Conservation (phyloP, 352 stramenopile genomes). For the Phytophthora tentaculata region DNA sequence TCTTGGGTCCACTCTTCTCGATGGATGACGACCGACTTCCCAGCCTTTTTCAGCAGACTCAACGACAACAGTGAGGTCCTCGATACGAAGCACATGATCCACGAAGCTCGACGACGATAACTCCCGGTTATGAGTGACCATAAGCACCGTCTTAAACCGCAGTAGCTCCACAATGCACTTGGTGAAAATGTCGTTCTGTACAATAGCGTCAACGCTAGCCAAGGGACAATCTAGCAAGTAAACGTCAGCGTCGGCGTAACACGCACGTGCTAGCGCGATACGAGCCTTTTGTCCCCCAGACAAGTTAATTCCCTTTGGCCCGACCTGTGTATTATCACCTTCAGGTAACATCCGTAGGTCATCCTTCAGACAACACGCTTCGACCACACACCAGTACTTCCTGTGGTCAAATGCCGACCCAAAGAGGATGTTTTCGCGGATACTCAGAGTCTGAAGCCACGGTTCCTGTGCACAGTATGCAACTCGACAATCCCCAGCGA, state of each 20-base stretch:
- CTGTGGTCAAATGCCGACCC: constrained; percentile 71
- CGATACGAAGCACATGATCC: constrained; percentile 45
- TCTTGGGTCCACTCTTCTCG: constrained; percentile 30
- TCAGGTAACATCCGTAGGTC: constrained; percentile 53
- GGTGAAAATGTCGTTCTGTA: constrained; percentile 64
- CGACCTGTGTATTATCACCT: constrained; percentile 60
- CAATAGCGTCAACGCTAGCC: constrained; percentile 61
- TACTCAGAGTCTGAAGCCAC: constrained; percentile 96
- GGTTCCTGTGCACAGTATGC: constrained; percentile 92
- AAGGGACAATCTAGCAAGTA: constrained; percentile 61
- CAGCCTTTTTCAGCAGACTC: constrained; percentile 32
- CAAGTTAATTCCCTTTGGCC: constrained; percentile 61
- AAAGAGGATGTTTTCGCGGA: constrained; percentile 98
- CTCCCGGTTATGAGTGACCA: constrained; percentile 64
- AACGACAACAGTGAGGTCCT: constrained; percentile 39
- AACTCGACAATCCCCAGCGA: constrained; percentile 46
- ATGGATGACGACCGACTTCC: constrained; percentile 28
- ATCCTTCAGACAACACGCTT: constrained; percentile 59
- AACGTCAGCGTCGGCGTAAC: constrained; percentile 62
- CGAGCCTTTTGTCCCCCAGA: constrained; percentile 63
- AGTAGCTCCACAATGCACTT: constrained; percentile 62
- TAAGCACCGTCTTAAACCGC: constrained; percentile 57
- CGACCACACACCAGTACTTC: constrained; percentile 71
- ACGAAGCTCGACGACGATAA: constrained; percentile 52
- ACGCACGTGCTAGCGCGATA: constrained; percentile 61